A percentile compares a stretch with the other conserved stretches of the same genome.
These are phyloP conservation scores for Chaetomium sp. DNA, from an alignment of 2,329 filamentous ascomycete genomes.

Conservation along the genomic window DNA sequence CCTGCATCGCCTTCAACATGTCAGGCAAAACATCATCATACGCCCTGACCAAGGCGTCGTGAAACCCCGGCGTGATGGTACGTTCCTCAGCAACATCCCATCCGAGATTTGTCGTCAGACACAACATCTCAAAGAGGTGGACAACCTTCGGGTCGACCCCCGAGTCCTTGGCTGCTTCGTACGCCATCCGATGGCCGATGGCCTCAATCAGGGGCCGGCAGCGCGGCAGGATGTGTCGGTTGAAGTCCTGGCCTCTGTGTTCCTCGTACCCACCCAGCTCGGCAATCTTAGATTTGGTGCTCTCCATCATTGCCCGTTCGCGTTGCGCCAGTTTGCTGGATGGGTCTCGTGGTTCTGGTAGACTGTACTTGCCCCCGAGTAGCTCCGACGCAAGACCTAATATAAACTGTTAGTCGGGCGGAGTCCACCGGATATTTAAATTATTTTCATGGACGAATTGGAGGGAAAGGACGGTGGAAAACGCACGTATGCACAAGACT, in stretches of 20 bases:
- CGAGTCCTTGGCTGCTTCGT: neutral
- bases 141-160: neutral
- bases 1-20: neutral
- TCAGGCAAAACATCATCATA: neutral
- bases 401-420: too few relatives aligned
- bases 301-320: neutral
- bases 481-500: neutral
- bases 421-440: too few relatives aligned
- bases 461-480: neutral
- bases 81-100: neutral
- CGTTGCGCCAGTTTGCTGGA: neutral
- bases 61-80: neutral
- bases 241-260: neutral
- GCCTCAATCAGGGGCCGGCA: neutral
- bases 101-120: neutral
- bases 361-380: neutral
- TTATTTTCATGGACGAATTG: neutral
- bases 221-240: neutral
- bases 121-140: neutral
- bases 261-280: neutral
- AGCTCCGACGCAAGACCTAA: neutral
- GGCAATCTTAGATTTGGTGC: neutral
- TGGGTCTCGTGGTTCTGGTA: neutral
- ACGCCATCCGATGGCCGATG: neutral
- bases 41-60: neutral